These are phyloP conservation scores for Trametes polyzona DNA, from an alignment of 1,284 basidiomycete genomes.

Conservation along the genomic window DNA sequence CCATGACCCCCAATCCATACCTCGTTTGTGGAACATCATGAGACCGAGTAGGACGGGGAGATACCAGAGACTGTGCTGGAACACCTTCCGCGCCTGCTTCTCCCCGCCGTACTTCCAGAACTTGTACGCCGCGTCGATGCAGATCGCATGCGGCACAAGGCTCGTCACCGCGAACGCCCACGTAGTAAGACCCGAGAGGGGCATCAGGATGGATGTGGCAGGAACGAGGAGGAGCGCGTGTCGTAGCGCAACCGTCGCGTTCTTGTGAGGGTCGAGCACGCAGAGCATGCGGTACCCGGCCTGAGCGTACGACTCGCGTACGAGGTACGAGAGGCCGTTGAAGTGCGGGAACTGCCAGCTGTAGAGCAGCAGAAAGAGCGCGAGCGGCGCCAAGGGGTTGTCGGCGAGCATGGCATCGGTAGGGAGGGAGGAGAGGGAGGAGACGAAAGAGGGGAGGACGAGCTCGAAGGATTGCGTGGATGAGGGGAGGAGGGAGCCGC, in stretches of 20 bases:
- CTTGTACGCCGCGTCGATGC: conserved; percentile 69
- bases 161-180: conserved; percentile 86
- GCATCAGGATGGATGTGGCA: conserved; percentile 81
- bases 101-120: conserved; percentile 83
- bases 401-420: conserved; percentile 57
- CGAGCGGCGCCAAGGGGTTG: conserved; percentile 78
- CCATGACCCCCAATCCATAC: conserved; percentile 74
- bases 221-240: conserved; percentile 84
- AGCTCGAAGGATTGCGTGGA: conserved; percentile 57
- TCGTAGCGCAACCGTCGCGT: conserved; percentile 85
- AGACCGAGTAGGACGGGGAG: conserved; percentile 88
- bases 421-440: conserved; percentile 37
- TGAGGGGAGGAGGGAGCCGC: conserved; percentile 76
- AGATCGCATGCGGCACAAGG: conserved; percentile 77
- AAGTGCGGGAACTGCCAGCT: conserved; percentile 99
- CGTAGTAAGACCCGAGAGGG: conserved; percentile 86
- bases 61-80: conserved; percentile 90
- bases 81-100: conserved; percentile 79
- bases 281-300: conserved; percentile 96
- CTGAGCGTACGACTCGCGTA: conserved; percentile 89
- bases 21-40: conserved; percentile 94
- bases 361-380: conserved; percentile 84
- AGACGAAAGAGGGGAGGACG: conserved; percentile 58
- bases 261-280: conserved; percentile 80
- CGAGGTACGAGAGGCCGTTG: conserved; percentile 89